Conservation (phyloP, 257 asterid species). For the Plantago ovata region DNA sequence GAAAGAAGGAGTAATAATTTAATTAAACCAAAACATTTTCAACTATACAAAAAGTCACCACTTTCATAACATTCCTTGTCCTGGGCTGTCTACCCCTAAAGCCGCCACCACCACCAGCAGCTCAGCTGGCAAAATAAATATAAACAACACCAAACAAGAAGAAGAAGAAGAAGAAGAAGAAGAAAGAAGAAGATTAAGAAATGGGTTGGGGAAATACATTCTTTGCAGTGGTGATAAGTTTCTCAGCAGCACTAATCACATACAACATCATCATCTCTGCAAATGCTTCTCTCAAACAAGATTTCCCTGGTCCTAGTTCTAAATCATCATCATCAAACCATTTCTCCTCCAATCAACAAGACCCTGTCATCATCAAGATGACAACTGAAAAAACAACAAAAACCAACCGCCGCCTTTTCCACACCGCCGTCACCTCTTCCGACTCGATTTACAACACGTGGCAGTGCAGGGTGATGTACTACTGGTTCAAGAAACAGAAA, state of each 20-base stretch:
- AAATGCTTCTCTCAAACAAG: slow-evolving; percentile 61
- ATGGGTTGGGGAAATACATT: slow-evolving; percentile 85
- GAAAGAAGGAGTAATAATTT: too few relatives aligned
- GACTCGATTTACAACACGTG: slow-evolving; percentile 92
- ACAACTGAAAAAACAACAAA: slow-evolving; percentile 21
- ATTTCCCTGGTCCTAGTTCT: too few relatives aligned
- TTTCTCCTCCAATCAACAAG: background rate
- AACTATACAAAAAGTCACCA: too few relatives aligned
- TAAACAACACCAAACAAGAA: background rate
- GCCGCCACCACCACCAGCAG: background rate
- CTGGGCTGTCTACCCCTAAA: background rate
- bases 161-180: background rate
- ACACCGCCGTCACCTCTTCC: slow-evolving; percentile 87
- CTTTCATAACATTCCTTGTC: too few relatives aligned
- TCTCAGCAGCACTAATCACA: slow-evolving; percentile 82
- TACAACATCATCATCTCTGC: slow-evolving; percentile 87
- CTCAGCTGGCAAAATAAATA: background rate
- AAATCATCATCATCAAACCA: slow-evolving; percentile 51
- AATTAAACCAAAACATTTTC: too few relatives aligned
- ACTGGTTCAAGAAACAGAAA: slow-evolving; percentile 82
- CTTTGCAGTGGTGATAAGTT: slow-evolving; percentile 54
- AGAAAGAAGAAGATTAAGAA: background rate
- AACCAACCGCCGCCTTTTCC: slow-evolving; percentile 66
- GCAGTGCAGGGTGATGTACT: slow-evolving; percentile 94
- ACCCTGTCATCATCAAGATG: too few relatives aligned